Percentiles rank a stretch among this genome's conserved stretches.
Conservation (phyloP, 495 filamentous ascomycete species). For the Durotheca rogersii region DNA sequence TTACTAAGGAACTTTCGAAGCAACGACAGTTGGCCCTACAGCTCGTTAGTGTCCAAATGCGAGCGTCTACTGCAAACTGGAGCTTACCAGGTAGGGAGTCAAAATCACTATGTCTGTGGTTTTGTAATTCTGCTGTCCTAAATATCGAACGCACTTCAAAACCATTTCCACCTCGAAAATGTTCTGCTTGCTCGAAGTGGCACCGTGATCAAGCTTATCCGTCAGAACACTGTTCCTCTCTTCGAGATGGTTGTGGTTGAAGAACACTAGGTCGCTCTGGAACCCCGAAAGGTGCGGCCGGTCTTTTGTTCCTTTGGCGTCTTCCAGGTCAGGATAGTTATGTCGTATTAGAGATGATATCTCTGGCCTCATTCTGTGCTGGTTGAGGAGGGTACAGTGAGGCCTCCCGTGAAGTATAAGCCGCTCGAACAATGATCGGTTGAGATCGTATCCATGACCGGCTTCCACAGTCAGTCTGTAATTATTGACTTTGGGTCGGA, state of each 20-base stretch:
- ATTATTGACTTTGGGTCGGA: constrained; percentile 70
- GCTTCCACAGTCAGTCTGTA: constrained; percentile 65
- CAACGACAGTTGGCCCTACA: constrained; percentile 62
- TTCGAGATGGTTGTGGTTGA: constrained; percentile 63
- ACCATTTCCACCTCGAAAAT: constrained; percentile 67
- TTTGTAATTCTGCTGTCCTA: constrained; percentile 75
- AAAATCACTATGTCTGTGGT: constrained; percentile 66
- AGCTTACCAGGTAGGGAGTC: constrained; percentile 63
- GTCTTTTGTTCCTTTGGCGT: constrained; percentile 54
- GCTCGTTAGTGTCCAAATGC: constrained; percentile 1
- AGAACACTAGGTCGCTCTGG: constrained; percentile 61
- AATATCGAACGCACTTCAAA: constrained; percentile 66
- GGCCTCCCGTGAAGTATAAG: constrained; percentile 57
- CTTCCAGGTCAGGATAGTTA: constrained; percentile 65
- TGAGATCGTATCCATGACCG: constrained; percentile 68
- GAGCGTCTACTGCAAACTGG: not conserved
- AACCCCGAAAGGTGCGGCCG: constrained; percentile 59
- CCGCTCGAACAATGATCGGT: constrained; percentile 71
- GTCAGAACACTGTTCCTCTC: constrained; percentile 38
- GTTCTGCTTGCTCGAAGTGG: constrained; percentile 62
- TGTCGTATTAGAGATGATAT: constrained; percentile 65
- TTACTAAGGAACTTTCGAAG: constrained; percentile 55
- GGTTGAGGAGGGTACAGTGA: constrained; percentile 58
- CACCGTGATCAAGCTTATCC: constrained; percentile 54
- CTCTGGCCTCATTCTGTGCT: constrained; percentile 71